Percentiles rank a stretch among this genome's conserved stretches.
Evolutionary conservation across 1,284 basidiomycete species (phyloP).

Genomic region (Mycena sp.): DNA sequence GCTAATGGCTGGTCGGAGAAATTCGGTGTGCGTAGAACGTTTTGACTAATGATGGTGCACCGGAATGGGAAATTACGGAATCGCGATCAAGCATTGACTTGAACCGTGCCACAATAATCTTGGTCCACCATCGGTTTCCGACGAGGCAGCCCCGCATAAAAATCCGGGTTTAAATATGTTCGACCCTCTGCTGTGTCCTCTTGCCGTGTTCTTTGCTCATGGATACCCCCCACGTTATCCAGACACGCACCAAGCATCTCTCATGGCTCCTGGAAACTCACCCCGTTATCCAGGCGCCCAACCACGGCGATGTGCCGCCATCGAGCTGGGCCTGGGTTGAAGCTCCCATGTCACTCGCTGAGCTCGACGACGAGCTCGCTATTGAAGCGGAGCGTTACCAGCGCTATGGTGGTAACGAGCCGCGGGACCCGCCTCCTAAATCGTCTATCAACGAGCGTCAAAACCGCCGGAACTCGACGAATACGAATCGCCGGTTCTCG

Average conservation of each 20-base stretch:
- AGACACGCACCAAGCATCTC: conserved; percentile 2
- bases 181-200: not conserved
- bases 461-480: not conserved
- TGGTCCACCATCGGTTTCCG: not conserved
- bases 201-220: not conserved
- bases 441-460: not conserved
- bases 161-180: not conserved
- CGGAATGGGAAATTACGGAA: not conserved
- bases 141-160: not conserved
- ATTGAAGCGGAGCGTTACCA: not conserved
- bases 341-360: not conserved
- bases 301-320: not conserved
- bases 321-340: not conserved
- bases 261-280: conserved; percentile 12
- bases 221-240: conserved; percentile 9
- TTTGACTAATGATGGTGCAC: not conserved
- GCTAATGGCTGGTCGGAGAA: not conserved
- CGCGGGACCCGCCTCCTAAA: not conserved
- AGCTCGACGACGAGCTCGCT: not conserved
- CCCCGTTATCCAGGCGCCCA: not conserved
- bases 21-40: not conserved
- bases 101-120: not conserved
- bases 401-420: conserved; percentile 2
- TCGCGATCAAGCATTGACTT: not conserved
- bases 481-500: not conserved